Percentiles rank a stretch among this genome's conserved stretches.
phyloP scores from a whole-genome alignment of 1,139 yeast genomes.

The Taphrina populina region DNA sequence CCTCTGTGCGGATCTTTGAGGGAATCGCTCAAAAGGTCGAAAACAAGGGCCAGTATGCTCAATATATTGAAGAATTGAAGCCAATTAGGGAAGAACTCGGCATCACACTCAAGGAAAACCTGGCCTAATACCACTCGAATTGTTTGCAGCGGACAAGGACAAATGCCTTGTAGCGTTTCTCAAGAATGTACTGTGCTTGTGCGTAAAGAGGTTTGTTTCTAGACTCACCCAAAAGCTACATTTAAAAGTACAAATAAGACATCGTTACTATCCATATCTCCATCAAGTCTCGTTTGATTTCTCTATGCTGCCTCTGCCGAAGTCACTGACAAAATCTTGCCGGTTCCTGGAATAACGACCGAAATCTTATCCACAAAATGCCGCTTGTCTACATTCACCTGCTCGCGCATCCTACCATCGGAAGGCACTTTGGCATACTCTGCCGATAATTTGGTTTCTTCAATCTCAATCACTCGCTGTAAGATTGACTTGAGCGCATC shows the following conservation, averaged over 20 bases:
- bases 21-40: constrained; percentile 31
- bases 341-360: constrained; percentile 3
- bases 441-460: constrained; percentile 10
- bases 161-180: too few relatives aligned
- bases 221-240: too few relatives aligned
- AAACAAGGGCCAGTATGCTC: constrained; percentile 58
- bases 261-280: too few relatives aligned
- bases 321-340: constrained; percentile 1
- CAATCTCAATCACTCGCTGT: constrained; percentile 10
- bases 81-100: constrained; percentile 90
- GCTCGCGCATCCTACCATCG: background rate
- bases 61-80: constrained; percentile 92
- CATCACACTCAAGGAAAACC: constrained; percentile 38
- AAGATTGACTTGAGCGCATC: constrained; percentile 22
- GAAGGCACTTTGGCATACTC: background rate
- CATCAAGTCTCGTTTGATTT: too few relatives aligned
- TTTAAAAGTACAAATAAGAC: too few relatives aligned
- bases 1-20: constrained; percentile 97
- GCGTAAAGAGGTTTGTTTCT: too few relatives aligned
- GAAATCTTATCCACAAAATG: constrained; percentile 20
- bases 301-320: too few relatives aligned
- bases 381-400: constrained; percentile 13
- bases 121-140: too few relatives aligned
- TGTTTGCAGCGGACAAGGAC: too few relatives aligned
- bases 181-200: too few relatives aligned